phyloP scores from a whole-genome alignment of 768 basidiomycete genomes.

The Brasilioporus rufonigricans region DNA sequence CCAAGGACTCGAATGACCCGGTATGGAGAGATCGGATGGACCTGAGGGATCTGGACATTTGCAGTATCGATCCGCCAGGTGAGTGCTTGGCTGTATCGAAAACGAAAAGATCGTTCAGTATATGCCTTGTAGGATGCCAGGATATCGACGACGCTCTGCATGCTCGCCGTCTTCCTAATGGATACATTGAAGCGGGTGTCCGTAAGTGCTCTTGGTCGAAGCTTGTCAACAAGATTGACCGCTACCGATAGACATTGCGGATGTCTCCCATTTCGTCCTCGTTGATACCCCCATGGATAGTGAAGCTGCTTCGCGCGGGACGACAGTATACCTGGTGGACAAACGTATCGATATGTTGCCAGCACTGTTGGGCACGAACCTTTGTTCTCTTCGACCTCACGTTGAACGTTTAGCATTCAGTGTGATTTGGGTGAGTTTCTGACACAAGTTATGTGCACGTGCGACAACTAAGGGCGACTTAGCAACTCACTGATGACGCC shows the following conservation, averaged over 20 bases:
- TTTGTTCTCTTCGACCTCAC: constrained; percentile 88
- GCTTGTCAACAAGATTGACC: not conserved
- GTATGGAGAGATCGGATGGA: constrained; percentile 88
- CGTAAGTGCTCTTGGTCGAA: constrained; percentile 59
- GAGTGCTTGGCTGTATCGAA: constrained; percentile 9
- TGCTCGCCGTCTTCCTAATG: constrained; percentile 81
- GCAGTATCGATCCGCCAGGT: constrained; percentile 98
- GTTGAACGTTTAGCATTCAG: constrained; percentile 96
- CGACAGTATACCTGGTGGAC: constrained; percentile 97
- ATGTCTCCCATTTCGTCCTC: constrained; percentile 94
- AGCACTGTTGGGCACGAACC: constrained; percentile 86
- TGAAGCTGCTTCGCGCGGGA: constrained; percentile 93
- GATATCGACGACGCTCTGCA: constrained; percentile 99
- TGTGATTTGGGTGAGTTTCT: constrained; percentile 79
- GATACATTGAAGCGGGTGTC: constrained; percentile 95
- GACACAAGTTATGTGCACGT: no score
- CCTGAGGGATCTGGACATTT: constrained; percentile 79
- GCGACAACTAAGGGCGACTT: not conserved
- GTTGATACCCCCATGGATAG: constrained; percentile 94
- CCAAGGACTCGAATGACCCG: constrained; percentile 54
- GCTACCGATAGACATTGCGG: constrained; percentile 78
- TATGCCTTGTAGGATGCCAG: constrained; percentile 73
- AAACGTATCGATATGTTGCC: constrained; percentile 99
- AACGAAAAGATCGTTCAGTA: not conserved
- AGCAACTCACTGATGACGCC: constrained; percentile 90